Evolutionary conservation across 768 basidiomycete genomes (phyloP).

Genomic region (Calocybe cyanea): DNA sequence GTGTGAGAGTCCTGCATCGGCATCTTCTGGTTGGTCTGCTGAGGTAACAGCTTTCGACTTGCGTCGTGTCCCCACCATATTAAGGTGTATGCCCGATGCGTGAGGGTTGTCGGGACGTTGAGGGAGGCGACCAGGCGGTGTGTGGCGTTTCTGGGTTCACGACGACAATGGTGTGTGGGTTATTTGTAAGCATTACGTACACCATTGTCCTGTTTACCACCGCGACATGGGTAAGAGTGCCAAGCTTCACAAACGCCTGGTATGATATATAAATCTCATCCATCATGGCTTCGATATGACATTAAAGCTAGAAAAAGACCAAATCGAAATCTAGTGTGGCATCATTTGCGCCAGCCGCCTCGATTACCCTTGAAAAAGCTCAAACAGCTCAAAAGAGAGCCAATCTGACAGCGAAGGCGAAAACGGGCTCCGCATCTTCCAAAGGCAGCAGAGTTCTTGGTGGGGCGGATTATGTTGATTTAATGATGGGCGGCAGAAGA

Average conservation of each 20-base stretch:
- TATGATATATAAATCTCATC: conserved; percentile 23
- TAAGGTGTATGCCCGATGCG: conserved; percentile 23
- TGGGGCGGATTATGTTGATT: conserved; percentile 71
- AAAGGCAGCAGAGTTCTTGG: conserved; percentile 50
- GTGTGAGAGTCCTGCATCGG: conserved; percentile 22
- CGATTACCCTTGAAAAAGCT: conserved; percentile 29
- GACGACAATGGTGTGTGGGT: conserved; percentile 8
- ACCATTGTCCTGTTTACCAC: not conserved
- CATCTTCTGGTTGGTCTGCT: conserved; percentile 23
- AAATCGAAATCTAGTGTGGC: conserved; percentile 27
- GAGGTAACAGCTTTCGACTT: conserved; percentile 54
- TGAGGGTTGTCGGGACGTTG: conserved; percentile 24
- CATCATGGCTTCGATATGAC: too few species aligned
- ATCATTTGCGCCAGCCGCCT: conserved; percentile 12
- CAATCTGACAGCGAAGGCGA: conserved; percentile 40
- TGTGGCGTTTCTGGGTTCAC: not conserved
- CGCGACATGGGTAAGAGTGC: conserved; percentile 59
- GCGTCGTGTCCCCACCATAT: conserved; percentile 55
- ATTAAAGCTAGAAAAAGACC: conserved; percentile 31
- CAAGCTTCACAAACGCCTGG: conserved; percentile 60
- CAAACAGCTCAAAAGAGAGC: conserved; percentile 49
- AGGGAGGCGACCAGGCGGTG: not conserved
- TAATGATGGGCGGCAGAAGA: conserved; percentile 68
- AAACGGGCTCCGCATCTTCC: conserved; percentile 17
- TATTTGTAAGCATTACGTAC: conserved; percentile 7